Percentiles rank a stretch among this genome's conserved stretches.
These are phyloP conservation scores for Leccinum arenicola DNA, from an alignment of 768 basidiomycete species.

Conservation along the genomic window DNA sequence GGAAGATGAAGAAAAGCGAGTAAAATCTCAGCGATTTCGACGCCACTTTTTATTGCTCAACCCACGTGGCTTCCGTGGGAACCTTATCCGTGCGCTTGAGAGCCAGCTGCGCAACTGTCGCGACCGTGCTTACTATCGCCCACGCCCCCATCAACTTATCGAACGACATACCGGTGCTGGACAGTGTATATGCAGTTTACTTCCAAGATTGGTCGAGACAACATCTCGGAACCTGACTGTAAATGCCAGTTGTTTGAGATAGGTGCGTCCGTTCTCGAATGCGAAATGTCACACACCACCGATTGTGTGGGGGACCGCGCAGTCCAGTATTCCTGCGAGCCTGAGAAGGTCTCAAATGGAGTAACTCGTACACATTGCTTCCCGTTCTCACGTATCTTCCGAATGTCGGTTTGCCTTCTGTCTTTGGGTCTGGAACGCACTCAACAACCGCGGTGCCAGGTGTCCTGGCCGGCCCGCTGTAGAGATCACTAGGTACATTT, in stretches of 20 bases:
- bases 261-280: conserved; percentile 15
- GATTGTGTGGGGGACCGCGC: background rate
- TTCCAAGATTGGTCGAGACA: conserved; percentile 1
- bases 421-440: conserved; percentile 1
- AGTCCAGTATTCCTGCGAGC: conserved; percentile 65
- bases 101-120: background rate
- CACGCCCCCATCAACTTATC: background rate
- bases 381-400: conserved; percentile 73
- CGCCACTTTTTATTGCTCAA: conserved; percentile 28
- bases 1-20: conserved; percentile 23
- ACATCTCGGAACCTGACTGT: conserved; percentile 10
- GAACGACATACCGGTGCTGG: background rate
- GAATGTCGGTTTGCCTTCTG: conserved; percentile 47
- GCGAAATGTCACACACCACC: conserved; percentile 4
- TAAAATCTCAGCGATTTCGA: conserved; percentile 13
- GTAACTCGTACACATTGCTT: conserved; percentile 50
- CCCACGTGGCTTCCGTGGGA: conserved; percentile 34
- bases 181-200: conserved; percentile 1
- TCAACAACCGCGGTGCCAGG: conserved; percentile 36
- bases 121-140: background rate
- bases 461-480: conserved; percentile 64
- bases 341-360: conserved; percentile 30
- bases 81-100: conserved; percentile 11
- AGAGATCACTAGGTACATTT: conserved; percentile 62
- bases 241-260: conserved; percentile 67